Conservation (phyloP, 2,329 filamentous ascomycete genomes). For the Volutella citrinella region DNA sequence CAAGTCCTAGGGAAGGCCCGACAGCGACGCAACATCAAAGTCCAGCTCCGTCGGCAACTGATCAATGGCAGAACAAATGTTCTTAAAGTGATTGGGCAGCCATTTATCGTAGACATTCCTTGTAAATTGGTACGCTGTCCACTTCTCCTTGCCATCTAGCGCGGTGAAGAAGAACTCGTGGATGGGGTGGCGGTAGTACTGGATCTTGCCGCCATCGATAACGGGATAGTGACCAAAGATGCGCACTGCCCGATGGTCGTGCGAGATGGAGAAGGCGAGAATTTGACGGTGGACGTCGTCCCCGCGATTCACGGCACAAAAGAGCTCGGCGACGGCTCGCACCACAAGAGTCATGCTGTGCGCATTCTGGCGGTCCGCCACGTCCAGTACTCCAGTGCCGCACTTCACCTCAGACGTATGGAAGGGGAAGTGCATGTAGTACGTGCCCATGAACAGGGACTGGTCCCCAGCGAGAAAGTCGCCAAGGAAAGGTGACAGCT, state of each 20-base stretch:
- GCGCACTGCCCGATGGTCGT: slow-evolving; percentile 23
- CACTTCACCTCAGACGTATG: slow-evolving; percentile 47
- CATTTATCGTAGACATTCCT: slow-evolving; percentile 7
- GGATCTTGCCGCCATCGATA: slow-evolving; percentile 30
- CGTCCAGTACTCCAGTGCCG: slow-evolving; percentile 32
- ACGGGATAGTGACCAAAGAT: slow-evolving; percentile 42
- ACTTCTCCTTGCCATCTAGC: slow-evolving; percentile 5
- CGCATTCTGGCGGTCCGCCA: slow-evolving; percentile 38
- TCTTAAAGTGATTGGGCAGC: slow-evolving; percentile 6
- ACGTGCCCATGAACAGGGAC: slow-evolving; percentile 44
- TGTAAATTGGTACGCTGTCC: slow-evolving; percentile 6
- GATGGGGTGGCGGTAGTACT: slow-evolving; percentile 38
- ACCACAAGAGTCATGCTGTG: slow-evolving; percentile 40
- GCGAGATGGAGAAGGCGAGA: slow-evolving; percentile 41
- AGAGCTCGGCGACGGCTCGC: slow-evolving; percentile 37
- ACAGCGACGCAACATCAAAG: slow-evolving; percentile 3
- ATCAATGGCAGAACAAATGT: slow-evolving; percentile 10
- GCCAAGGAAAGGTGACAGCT: slow-evolving; percentile 36
- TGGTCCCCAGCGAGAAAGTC: slow-evolving; percentile 28
- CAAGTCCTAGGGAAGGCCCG: slow-evolving; percentile 2
- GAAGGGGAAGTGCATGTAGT: slow-evolving; percentile 48
- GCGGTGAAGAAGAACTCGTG: slow-evolving; percentile 29
- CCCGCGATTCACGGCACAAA: slow-evolving; percentile 32
- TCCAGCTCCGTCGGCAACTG: slow-evolving; percentile 9
- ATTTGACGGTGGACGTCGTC: slow-evolving; percentile 38